Percentiles rank a stretch among this genome's conserved stretches.
Conservation (phyloP, 106 monocot genomes). For the Xerophyta viscosa region DNA sequence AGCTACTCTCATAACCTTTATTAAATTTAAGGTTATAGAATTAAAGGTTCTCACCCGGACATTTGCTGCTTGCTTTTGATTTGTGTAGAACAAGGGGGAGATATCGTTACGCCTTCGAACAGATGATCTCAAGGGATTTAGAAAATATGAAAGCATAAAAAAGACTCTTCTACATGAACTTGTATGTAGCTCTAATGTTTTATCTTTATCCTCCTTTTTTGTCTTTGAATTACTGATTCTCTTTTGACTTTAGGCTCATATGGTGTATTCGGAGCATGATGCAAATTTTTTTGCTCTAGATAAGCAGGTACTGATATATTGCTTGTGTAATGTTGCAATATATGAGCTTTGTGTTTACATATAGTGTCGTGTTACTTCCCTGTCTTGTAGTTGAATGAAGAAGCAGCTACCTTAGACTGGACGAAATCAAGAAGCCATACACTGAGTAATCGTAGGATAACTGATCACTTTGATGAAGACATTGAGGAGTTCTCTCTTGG, state of each 20-base stretch:
- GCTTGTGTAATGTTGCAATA: not conserved
- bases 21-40: too few relatives aligned
- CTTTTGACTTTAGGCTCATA: slow-evolving; percentile 80
- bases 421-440: slow-evolving; percentile 71
- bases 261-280: slow-evolving; percentile 94
- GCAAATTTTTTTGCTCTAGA: slow-evolving; percentile 76
- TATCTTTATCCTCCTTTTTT: too few relatives aligned
- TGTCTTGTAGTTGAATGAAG: slow-evolving; percentile 88
- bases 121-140: slow-evolving; percentile 95
- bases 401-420: slow-evolving; percentile 82
- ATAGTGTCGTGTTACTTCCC: too few relatives aligned
- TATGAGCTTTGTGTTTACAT: too few relatives aligned
- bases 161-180: slow-evolving; percentile 92
- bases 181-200: slow-evolving; percentile 27
- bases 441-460: slow-evolving; percentile 40
- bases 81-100: slow-evolving; percentile 76
- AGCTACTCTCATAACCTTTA: too few relatives aligned
- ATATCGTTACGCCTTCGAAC: slow-evolving; percentile 95
- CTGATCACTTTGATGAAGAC: slow-evolving; percentile 43
- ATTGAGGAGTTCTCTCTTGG: slow-evolving; percentile 14
- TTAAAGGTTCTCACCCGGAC: too few relatives aligned
- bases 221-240: too few relatives aligned
- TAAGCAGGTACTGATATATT: slow-evolving; percentile 57
- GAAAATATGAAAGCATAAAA: slow-evolving; percentile 94
- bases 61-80: slow-evolving; percentile 11